Evolutionary conservation across 768 basidiomycete genomes (phyloP), one percentile per base, ranked within the genome.

Genomic region (Suillus placidus): DNA sequence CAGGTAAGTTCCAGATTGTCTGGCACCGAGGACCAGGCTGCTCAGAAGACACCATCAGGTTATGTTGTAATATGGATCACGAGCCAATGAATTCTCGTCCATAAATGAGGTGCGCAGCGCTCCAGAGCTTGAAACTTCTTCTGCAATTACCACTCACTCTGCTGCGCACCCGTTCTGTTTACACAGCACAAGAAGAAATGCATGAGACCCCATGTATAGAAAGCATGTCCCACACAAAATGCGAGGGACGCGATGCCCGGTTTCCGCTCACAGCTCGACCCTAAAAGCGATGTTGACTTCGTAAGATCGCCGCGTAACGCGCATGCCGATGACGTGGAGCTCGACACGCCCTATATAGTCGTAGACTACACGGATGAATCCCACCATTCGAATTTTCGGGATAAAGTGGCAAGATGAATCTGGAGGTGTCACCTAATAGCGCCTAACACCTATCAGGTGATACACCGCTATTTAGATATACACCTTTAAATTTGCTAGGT

Each of bases 1-100:
- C 85, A 68, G 85, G 85, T 87, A 70, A 68, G 84, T 67, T 55
- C 49, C 16, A 14, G 13, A 32, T 10, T 6, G 37, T 12, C 18
- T 60, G 35, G 18, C 65, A 30, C 20, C 12, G 51, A 52, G 10
- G n/a, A 47, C 12, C 37, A 38, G 37, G 12, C 37, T 23, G 57
- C 64, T 35, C 56, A 60, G n/a, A 47, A n/a, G 9, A n/a, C 16
- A 45, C 57, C 26, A 35, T 18, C 66, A 79, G 79, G 71, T 49
- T 79, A 77, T 67, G 70, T 73, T 1, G 79, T 84, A 60, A 85
- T 83, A 47, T 87, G 84, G 85, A 87, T 88, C 71, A 86, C 85
- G 86, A 83, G 83, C 35, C 85, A 87, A 68, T 78, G 83, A 65
- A 79, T 88, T 62, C 73, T 88, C 60, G 81, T 87, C 63, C 87